phyloP scores from a whole-genome alignment of 2,329 filamentous ascomycete species.

The Fusarium decemcellulare region DNA sequence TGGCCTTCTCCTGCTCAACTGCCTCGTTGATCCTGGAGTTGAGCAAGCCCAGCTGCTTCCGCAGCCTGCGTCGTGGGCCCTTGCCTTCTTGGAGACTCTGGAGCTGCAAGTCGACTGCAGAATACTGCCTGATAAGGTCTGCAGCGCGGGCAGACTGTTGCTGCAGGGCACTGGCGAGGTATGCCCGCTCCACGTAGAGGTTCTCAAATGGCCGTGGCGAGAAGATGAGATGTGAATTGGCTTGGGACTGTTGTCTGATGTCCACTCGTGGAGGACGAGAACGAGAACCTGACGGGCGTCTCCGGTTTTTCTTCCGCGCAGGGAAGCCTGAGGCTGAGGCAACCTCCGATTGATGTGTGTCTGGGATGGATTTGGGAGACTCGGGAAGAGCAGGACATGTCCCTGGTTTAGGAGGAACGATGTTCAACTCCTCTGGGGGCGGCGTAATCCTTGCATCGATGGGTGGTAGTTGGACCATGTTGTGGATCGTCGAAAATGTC shows the following conservation, averaged over 20 bases:
- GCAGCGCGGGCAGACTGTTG: slow-evolving; percentile 55
- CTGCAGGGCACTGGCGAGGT: slow-evolving; percentile 60
- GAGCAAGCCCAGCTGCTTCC: slow-evolving; percentile 60
- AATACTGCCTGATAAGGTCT: slow-evolving; percentile 57
- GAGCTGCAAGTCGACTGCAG: slow-evolving; percentile 53
- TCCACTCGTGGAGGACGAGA: slow-evolving; percentile 9
- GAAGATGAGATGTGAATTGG: slow-evolving; percentile 44
- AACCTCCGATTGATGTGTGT: slow-evolving; percentile 16
- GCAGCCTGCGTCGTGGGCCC: slow-evolving; percentile 48
- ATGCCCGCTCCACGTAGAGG: slow-evolving; percentile 62
- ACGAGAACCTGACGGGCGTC: slow-evolving; percentile 28
- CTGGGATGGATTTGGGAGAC: slow-evolving; percentile 21
- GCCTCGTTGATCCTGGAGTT: slow-evolving; percentile 60
- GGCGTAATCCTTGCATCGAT: slow-evolving; percentile 39
- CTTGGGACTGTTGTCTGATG: slow-evolving; percentile 10
- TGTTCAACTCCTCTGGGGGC: slow-evolving; percentile 31
- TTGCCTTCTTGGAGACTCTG: slow-evolving; percentile 41
- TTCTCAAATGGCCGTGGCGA: slow-evolving; percentile 58
- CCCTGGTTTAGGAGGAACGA: slow-evolving; percentile 19
- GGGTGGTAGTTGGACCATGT: slow-evolving; percentile 26
- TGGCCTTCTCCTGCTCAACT: slow-evolving; percentile 61
- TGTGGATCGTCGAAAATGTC: slow-evolving; percentile 22
- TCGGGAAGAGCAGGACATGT: slow-evolving; percentile 17
- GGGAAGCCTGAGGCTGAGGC: neutral
- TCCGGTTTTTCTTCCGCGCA: slow-evolving; percentile 18